Conservation (phyloP, 2,329 filamentous ascomycete genomes). For the Alternaria sp. region DNA sequence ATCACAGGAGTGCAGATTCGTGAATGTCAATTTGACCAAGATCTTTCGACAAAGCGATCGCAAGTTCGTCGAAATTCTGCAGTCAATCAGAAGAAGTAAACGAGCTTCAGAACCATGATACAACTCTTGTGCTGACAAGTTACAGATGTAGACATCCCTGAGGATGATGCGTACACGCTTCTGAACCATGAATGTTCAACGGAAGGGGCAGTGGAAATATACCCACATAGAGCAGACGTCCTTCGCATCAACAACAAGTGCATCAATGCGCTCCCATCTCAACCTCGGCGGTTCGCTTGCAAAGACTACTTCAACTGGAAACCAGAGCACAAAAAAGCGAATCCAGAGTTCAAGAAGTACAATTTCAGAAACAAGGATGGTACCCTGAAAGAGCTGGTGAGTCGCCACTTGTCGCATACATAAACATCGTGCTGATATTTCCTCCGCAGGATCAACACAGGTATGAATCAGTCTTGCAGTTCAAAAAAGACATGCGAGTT, state of each 20-base stretch:
- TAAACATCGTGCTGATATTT: not conserved
- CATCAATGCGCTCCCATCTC: slow-evolving; percentile 38
- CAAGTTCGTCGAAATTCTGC: slow-evolving; percentile 61
- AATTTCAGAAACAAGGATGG: not conserved
- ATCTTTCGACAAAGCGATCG: slow-evolving; percentile 65
- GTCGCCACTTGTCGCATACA: not conserved
- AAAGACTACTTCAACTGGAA: slow-evolving; percentile 54
- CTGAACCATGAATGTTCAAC: slow-evolving; percentile 34
- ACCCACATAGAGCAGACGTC: slow-evolving; percentile 46
- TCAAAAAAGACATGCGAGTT: slow-evolving; percentile 61
- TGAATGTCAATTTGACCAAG: slow-evolving; percentile 58
- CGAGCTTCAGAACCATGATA: not conserved
- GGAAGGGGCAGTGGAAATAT: slow-evolving; percentile 54
- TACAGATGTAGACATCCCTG: not conserved
- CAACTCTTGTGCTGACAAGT: not conserved
- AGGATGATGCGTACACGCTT: not conserved
- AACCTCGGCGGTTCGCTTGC: slow-evolving; percentile 34
- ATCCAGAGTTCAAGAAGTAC: not conserved
- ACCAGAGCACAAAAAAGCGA: slow-evolving; percentile 24
- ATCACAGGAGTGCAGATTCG: slow-evolving; percentile 56
- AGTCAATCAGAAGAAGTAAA: slow-evolving; percentile 60
- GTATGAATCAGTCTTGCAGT: slow-evolving; percentile 51
- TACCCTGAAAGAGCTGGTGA: not conserved
- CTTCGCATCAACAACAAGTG: slow-evolving; percentile 39
- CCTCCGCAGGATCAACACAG: slow-evolving; percentile 51